Conservation (phyloP, 2,329 filamentous ascomycete species). For the Fusarium multiceps region DNA sequence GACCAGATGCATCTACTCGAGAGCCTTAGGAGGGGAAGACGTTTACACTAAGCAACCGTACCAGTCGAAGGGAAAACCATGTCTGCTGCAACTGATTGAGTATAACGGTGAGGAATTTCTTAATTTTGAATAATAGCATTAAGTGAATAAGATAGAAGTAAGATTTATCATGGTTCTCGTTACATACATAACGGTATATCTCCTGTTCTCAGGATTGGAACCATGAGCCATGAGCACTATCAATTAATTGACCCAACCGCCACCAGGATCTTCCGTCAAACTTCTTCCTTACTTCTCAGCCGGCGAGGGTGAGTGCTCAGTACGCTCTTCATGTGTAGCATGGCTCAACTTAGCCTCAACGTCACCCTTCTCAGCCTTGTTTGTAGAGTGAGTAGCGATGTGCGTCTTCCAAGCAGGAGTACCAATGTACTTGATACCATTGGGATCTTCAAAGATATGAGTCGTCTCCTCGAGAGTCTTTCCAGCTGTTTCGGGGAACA, state of each 20-base stretch:
- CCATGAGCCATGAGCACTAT: not conserved
- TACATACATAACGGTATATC: not conserved
- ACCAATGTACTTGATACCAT: constrained; percentile 37
- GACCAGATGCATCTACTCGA: too few relatives aligned
- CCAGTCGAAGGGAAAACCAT: too few relatives aligned
- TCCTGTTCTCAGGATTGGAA: not conserved
- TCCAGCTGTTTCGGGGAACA: constrained; percentile 59
- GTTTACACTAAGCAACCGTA: not conserved
- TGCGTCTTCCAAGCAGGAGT: constrained; percentile 42
- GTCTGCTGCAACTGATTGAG: too few relatives aligned
- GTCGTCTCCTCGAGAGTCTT: constrained; percentile 73
- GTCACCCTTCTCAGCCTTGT: constrained; percentile 36
- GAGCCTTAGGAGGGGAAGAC: not conserved
- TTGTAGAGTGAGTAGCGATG: constrained; percentile 9
- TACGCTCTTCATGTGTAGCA: constrained; percentile 10
- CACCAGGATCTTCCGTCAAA: not conserved
- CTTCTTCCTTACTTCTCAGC: not conserved
- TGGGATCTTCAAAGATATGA: constrained; percentile 46
- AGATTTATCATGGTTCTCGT: not conserved
- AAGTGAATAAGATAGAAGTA: not conserved
- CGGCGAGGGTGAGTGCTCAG: rapidly evolving
- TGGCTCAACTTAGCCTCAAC: constrained; percentile 35
- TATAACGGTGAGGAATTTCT: rapidly evolving
- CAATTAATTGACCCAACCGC: not conserved
- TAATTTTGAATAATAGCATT: not conserved